Conservation (phyloP, 495 filamentous ascomycete genomes). For the Penicillium nucicola region DNA sequence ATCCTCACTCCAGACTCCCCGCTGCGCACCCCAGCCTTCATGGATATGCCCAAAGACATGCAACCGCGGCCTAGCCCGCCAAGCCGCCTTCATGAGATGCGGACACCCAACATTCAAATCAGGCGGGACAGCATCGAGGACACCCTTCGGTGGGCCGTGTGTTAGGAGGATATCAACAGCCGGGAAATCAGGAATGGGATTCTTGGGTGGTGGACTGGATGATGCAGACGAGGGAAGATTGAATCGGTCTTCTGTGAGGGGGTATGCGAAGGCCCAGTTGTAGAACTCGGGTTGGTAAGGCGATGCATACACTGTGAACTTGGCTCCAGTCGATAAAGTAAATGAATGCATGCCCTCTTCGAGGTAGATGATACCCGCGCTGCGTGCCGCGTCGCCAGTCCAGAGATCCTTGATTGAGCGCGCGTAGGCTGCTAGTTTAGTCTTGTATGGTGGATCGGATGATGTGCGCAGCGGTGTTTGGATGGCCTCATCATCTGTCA, state of each 20-base stretch:
- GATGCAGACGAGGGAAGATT: conserved; percentile 32
- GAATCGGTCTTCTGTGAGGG: conserved; percentile 50
- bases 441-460: background rate
- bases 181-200: conserved; percentile 48
- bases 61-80: conserved; percentile 43
- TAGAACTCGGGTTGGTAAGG: conserved; percentile 63
- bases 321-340: conserved; percentile 53
- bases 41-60: conserved; percentile 65
- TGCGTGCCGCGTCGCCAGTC: conserved; percentile 43
- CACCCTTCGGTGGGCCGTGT: conserved; percentile 64
- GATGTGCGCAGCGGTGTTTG: background rate
- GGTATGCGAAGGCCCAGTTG: conserved; percentile 63
- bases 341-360: conserved; percentile 63
- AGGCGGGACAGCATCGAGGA: conserved; percentile 49
- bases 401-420: conserved; percentile 39
- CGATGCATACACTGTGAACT: conserved; percentile 64
- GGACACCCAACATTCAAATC: conserved; percentile 45
- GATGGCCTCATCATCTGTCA: conserved; percentile 11
- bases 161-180: conserved; percentile 66
- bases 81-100: conserved; percentile 42
- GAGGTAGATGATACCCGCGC: conserved; percentile 57
- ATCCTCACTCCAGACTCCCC: conserved; percentile 50
- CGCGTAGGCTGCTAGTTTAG: conserved; percentile 18
- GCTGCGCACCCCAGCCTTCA: conserved; percentile 67
- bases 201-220: conserved; percentile 19